phyloP scores from a whole-genome alignment of 495 filamentous ascomycete species.

The Jackrogersella multiformis region DNA sequence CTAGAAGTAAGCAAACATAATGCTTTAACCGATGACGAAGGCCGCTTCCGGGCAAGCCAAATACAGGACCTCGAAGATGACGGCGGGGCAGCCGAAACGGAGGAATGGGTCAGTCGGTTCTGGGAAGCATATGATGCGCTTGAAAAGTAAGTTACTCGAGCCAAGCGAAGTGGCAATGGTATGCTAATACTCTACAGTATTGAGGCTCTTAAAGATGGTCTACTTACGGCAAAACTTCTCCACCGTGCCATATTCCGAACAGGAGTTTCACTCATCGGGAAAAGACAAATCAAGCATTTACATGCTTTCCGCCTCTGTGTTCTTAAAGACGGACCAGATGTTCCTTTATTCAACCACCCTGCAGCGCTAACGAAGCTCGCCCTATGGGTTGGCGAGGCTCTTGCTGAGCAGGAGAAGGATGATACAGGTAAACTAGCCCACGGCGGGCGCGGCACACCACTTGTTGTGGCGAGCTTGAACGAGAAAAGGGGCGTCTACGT shows the following conservation, averaged over 20 bases:
- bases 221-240: conserved; percentile 87
- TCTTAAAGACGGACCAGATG: conserved; percentile 93
- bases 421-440: conserved; percentile 71
- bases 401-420: conserved; percentile 86
- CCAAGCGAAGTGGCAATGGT: conserved; percentile 13
- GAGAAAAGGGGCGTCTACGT: conserved; percentile 89
- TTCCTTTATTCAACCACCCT: conserved; percentile 87
- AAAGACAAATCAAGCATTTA: conserved; percentile 91
- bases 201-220: conserved; percentile 75
- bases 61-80: conserved; percentile 57
- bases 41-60: conserved; percentile 49
- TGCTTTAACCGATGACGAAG: conserved; percentile 40
- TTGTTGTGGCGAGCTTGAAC: conserved; percentile 89
- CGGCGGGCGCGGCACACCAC: conserved; percentile 77
- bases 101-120: conserved; percentile 80
- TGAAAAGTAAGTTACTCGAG: conserved; percentile 63
- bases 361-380: conserved; percentile 92
- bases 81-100: conserved; percentile 57
- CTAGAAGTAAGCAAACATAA: conserved; percentile 82
- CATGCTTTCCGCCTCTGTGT: conserved; percentile 93
- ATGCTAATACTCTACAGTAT: conserved; percentile 67
- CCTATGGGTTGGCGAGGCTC: conserved; percentile 92
- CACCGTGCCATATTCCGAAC: conserved; percentile 94
- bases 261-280: conserved; percentile 87
- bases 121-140: conserved; percentile 96